A percentile compares a stretch with the other conserved stretches of the same genome.
Evolutionary conservation across 306 rosid genomes (phyloP).

Genomic region (Cajanus cajan): DNA sequence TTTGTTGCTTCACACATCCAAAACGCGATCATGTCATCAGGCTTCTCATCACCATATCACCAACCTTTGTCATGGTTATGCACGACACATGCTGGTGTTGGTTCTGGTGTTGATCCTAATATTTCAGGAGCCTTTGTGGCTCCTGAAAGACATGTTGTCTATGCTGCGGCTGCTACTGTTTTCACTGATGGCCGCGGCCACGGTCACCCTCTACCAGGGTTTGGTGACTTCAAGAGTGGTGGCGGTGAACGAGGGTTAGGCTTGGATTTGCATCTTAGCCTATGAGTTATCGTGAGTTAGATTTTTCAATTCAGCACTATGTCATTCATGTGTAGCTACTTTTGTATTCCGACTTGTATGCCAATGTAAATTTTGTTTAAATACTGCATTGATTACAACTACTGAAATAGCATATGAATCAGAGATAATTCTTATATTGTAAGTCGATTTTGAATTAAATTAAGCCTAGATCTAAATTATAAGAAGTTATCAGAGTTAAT

Average conservation of each 20-base stretch:
- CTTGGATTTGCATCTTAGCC: slow-evolving; percentile 50
- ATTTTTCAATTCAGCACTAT: neutral
- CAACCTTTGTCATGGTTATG: slow-evolving; percentile 25
- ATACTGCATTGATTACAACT: neutral
- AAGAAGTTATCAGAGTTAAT: too few species aligned
- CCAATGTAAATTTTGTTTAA: slow-evolving; percentile 1
- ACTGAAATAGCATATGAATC: too few species aligned
- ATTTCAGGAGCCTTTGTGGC: neutral
- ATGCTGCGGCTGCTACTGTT: neutral
- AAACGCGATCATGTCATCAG: slow-evolving; percentile 22
- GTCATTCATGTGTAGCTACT: neutral
- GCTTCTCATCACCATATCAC: neutral
- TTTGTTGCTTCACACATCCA: slow-evolving; percentile 34
- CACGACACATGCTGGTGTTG: neutral
- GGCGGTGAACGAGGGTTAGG: slow-evolving; percentile 35
- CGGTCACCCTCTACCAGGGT: neutral
- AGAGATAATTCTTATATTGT: too few species aligned
- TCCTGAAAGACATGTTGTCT: slow-evolving; percentile 17
- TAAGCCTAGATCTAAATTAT: too few species aligned
- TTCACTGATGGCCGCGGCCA: neutral
- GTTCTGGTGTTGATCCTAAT: too few species aligned
- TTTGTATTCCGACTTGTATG: neutral
- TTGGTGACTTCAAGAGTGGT: slow-evolving; percentile 3
- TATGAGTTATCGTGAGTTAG: slow-evolving; percentile 4
- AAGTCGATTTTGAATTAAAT: too few species aligned